Evolutionary conservation across 257 asterid genomes (phyloP).

Genomic region (Osmanthus fragrans): DNA sequence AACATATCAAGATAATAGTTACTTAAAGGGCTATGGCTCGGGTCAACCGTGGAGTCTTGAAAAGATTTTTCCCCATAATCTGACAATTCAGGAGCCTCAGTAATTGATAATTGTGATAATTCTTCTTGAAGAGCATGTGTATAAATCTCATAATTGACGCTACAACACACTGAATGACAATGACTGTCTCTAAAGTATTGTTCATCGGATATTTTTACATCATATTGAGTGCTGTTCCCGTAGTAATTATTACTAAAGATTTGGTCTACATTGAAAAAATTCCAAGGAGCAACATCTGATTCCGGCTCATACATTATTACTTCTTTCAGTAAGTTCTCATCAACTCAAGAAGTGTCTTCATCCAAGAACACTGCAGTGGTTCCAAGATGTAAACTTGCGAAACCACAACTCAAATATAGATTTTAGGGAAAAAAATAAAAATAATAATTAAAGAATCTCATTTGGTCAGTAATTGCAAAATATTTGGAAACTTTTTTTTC

Average conservation of each 20-base stretch:
- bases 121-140: conserved; percentile 68
- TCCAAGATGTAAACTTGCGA: conserved; percentile 13
- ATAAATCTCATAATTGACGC: conserved; percentile 48
- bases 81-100: conserved; percentile 54
- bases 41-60: conserved; percentile 39
- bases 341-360: conserved; percentile 22
- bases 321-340: conserved; percentile 30
- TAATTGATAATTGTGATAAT: conserved; percentile 51
- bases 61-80: conserved; percentile 44
- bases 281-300: conserved; percentile 64
- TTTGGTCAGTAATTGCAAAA: conserved; percentile 14
- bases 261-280: conserved; percentile 56
- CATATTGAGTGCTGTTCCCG: conserved; percentile 68
- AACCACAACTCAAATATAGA: conserved; percentile 15
- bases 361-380: conserved; percentile 21
- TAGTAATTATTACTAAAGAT: conserved; percentile 70
- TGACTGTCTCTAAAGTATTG: conserved; percentile 52
- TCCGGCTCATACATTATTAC: conserved; percentile 61
- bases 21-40: conserved; percentile 53
- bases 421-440: not conserved
- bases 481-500: not conserved
- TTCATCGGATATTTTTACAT: conserved; percentile 61
- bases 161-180: conserved; percentile 28
- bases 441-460: not conserved
- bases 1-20: conserved; percentile 49